These are phyloP conservation scores for Tulasnella sp. DNA, from an alignment of 768 basidiomycete genomes.

Conservation along the genomic window DNA sequence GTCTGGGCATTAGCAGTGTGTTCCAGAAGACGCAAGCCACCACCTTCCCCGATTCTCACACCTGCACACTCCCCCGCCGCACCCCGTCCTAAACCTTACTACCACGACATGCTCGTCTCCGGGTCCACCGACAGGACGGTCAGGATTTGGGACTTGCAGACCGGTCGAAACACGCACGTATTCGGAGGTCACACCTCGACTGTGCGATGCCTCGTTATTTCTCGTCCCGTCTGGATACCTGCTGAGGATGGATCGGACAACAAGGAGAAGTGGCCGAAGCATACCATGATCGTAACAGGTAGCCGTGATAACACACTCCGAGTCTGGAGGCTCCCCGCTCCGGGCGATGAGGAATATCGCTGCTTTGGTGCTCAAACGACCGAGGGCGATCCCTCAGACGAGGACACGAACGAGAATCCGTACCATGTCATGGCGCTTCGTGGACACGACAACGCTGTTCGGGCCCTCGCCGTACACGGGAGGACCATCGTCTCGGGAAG, in stretches of 20 bases:
- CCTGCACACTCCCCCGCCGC: constrained; percentile 4
- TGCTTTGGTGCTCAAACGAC: constrained; percentile 53
- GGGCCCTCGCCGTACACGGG: constrained; percentile 85
- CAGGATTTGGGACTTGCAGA: constrained; percentile 77
- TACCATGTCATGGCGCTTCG: constrained; percentile 76
- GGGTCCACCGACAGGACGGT: constrained; percentile 92
- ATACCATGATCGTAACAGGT: constrained; percentile 60
- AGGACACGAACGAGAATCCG: constrained; percentile 71
- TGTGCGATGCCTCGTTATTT: constrained; percentile 89
- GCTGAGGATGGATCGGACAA: constrained; percentile 54
- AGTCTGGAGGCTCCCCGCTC: constrained; percentile 55
- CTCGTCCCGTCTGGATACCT: constrained; percentile 82
- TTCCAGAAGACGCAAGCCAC: constrained; percentile 29
- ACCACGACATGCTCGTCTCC: constrained; percentile 46
- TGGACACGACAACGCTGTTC: constrained; percentile 86
- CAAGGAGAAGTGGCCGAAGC: constrained; percentile 64
- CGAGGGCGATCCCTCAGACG: constrained; percentile 29
- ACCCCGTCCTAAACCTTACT: neutral
- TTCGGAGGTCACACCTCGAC: constrained; percentile 97
- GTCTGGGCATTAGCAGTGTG: constrained; percentile 33
- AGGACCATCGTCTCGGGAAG: constrained; percentile 88
- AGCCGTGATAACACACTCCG: constrained; percentile 55
- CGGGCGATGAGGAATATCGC: constrained; percentile 61
- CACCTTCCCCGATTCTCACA: constrained; percentile 25
- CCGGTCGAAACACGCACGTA: constrained; percentile 75